These are phyloP conservation scores for Phytophthora citricola DNA, from an alignment of 352 stramenopile species.

Conservation along the genomic window DNA sequence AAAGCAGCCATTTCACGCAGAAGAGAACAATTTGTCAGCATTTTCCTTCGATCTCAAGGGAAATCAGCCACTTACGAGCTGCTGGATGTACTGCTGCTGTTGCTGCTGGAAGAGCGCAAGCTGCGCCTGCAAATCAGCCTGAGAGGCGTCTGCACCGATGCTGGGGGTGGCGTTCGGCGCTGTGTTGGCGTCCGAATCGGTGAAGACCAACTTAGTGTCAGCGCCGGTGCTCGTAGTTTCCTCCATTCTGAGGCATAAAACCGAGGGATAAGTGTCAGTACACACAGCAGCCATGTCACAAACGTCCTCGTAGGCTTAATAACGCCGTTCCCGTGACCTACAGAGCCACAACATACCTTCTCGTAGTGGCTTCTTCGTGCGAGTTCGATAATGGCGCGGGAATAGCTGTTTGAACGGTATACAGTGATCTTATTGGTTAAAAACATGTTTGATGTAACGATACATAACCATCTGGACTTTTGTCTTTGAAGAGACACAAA, in stretches of 20 bases:
- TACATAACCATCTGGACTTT: conserved; percentile 14
- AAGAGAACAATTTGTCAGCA: conserved; percentile 20
- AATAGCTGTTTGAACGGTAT: conserved; percentile 24
- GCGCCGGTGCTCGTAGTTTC: conserved; percentile 34
- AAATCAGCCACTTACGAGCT: conserved; percentile 41
- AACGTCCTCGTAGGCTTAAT: not conserved
- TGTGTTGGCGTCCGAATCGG: conserved; percentile 32
- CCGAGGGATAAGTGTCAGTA: not conserved
- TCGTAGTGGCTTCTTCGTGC: conserved; percentile 20
- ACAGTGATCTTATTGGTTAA: conserved; percentile 16
- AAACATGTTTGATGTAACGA: conserved; percentile 9
- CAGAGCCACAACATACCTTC: conserved; percentile 10
- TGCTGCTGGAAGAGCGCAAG: conserved; percentile 67
- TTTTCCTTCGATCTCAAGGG: not conserved
- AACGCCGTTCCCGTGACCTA: not conserved
- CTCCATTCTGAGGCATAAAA: conserved; percentile 31
- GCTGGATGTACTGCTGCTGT: conserved; percentile 66
- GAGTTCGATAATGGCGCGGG: conserved; percentile 24
- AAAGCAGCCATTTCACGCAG: not conserved
- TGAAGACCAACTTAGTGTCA: conserved; percentile 41
- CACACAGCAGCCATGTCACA: not conserved
- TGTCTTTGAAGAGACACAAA: conserved; percentile 31
- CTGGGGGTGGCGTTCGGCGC: conserved; percentile 22
- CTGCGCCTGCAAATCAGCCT: conserved; percentile 55
- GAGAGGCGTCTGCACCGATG: conserved; percentile 22